phyloP scores from a whole-genome alignment of 306 rosid genomes.

The Malus sieversii region DNA sequence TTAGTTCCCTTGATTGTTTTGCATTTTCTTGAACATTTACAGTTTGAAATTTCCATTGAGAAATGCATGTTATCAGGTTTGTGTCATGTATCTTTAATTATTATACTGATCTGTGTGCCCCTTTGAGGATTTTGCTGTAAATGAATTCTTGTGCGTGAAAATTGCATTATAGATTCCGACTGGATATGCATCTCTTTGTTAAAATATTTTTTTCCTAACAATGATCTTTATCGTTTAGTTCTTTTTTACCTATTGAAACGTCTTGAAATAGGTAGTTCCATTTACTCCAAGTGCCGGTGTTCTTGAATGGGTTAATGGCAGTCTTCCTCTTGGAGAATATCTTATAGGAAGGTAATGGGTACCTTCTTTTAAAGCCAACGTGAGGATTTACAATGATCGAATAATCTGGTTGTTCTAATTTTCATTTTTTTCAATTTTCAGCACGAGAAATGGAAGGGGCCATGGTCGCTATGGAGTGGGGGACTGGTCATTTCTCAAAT shows the following conservation, averaged over 20 bases:
- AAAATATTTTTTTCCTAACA: not conserved
- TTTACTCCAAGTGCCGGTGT: slow-evolving; percentile 99
- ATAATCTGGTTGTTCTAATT: slow-evolving; percentile 2
- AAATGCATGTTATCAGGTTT: not conserved
- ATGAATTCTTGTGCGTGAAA: not conserved
- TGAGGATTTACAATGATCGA: slow-evolving; percentile 5
- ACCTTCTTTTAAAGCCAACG: not conserved
- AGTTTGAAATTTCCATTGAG: not conserved
- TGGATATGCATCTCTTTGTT: not conserved
- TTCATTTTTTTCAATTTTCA: slow-evolving; percentile 21
- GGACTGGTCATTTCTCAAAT: slow-evolving; percentile 74
- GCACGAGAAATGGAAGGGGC: slow-evolving; percentile 78
- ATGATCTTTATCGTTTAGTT: not conserved
- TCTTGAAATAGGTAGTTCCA: slow-evolving; percentile 67
- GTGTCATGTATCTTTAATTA: not conserved
- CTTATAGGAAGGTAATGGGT: slow-evolving; percentile 73
- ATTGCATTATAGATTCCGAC: not conserved
- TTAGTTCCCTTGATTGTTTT: not conserved
- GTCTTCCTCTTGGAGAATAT: slow-evolving; percentile 91
- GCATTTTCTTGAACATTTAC: not conserved
- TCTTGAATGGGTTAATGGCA: slow-evolving; percentile 96
- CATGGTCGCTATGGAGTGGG: slow-evolving; percentile 73
- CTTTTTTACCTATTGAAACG: not conserved
- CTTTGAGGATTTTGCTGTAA: not conserved
- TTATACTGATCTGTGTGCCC: not conserved